Conservation (phyloP, 2,329 filamentous ascomycete genomes). For the Aspergillus sp. region DNA sequence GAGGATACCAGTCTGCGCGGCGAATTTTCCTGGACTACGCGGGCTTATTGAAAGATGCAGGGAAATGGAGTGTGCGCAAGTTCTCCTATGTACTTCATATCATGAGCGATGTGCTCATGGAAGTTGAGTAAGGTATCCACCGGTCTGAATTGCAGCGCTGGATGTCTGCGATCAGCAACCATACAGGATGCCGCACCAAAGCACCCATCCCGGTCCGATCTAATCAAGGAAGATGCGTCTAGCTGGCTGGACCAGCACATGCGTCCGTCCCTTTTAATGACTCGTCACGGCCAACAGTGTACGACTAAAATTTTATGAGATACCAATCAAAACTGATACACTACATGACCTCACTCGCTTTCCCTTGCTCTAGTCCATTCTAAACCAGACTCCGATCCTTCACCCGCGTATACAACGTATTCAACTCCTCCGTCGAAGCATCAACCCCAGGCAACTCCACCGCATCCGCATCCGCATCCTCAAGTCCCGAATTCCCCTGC, state of each 20-base stretch:
- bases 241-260: background rate
- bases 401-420: constrained; percentile 13
- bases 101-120: constrained; percentile 52
- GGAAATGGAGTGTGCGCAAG: constrained; percentile 52
- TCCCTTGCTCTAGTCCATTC: too few relatives aligned
- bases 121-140: constrained; percentile 28
- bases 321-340: background rate
- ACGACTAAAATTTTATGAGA: background rate
- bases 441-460: constrained; percentile 13
- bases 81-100: constrained; percentile 55
- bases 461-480: background rate
- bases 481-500: constrained; percentile 7
- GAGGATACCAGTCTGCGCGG: constrained; percentile 53
- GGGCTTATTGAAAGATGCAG: constrained; percentile 53
- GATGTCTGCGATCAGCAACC: background rate
- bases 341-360: background rate
- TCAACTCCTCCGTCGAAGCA: constrained; percentile 19
- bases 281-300: background rate
- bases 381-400: constrained; percentile 12
- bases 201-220: background rate
- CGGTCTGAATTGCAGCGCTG: background rate
- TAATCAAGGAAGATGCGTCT: background rate
- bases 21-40: constrained; percentile 54
- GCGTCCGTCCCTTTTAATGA: background rate
- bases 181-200: background rate